Percentiles rank a stretch among this genome's conserved stretches.
Conservation (phyloP, 225 moss, liverwort and hornwort genomes). For the Sphagnum tenellum region DNA sequence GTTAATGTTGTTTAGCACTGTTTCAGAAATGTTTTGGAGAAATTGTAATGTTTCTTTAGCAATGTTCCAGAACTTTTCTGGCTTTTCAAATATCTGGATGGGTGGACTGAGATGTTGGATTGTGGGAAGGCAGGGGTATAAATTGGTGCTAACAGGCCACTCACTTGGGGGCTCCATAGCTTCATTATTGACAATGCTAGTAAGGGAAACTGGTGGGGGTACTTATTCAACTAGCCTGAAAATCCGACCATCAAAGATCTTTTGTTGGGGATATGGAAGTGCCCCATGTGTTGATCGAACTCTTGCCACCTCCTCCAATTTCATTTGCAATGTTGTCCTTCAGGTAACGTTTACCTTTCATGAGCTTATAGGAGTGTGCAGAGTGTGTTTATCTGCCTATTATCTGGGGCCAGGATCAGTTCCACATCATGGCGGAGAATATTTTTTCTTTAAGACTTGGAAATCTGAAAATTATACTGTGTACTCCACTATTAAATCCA, state of each 20-base stretch:
- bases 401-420: too few species aligned
- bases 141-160: conserved; percentile 82
- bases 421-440: too few species aligned
- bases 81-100: too few species aligned
- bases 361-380: too few species aligned
- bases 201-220: conserved; percentile 38
- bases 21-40: too few species aligned
- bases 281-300: conserved; percentile 71
- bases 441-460: too few species aligned
- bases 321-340: conserved; percentile 54
- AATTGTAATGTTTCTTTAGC: too few species aligned
- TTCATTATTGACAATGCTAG: conserved; percentile 49
- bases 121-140: conserved; percentile 46
- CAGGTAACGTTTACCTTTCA: conserved; percentile 34
- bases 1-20: too few species aligned
- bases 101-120: neutral
- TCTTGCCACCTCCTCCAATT: conserved; percentile 42
- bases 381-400: too few species aligned
- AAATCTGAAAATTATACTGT: too few species aligned
- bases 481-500: too few species aligned
- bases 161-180: conserved; percentile 82
- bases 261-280: conserved; percentile 81
- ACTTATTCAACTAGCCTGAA: conserved; percentile 43
- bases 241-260: conserved; percentile 40
- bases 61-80: too few species aligned